Base-by-base conservation (phyloP, 2,329 filamentous ascomycete species). In the Daldinia sp. region DNA sequence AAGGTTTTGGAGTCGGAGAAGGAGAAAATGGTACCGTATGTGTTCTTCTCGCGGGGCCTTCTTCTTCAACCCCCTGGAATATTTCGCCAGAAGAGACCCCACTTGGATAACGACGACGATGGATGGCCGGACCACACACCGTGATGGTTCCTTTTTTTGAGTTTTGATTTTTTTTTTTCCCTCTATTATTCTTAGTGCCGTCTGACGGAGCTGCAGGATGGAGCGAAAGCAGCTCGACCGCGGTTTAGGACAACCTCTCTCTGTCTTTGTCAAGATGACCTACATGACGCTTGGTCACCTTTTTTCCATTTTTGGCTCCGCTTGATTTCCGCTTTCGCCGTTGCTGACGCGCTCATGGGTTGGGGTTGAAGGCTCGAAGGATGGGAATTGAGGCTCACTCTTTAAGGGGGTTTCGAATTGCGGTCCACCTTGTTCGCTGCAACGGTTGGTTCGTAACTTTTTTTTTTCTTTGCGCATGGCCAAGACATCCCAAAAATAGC, bases 401-500 rank as follows among this genome's bases (percentile, higher is more conserved):
- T 51, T 39, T 13, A 15, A 9, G 15, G 7, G 20, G 46, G 46
- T 51, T 51, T 51, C 28, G 35, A 51, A 51, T 4, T 51, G 3
- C 4, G 46, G 46, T 18, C 46, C 46, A 33, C 46, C 26, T 15
- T 33, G 13, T 26, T 33, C 46, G 26, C 26, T 51, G 28, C 46
- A 51, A 33, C 46, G 1, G 44, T 48, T 18, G 6, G 26, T 50
- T 7, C 41, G 12, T 50, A 39, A 35, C 6, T 35, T 35, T 10
- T 4, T 28, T 6, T 26, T 50, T 35, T 10, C 3, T 28, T 6
- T 26, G 30, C 23, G 44, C 44, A 28, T 7, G 15, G 46, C 46
- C 46, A 50, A 50, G 46, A 50, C 46, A 20, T n/a, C 46, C 46
- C 42, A 46, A 51, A 48, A 51, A 51, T 51, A 51, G 46, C 46